phyloP scores from a whole-genome alignment of 2,329 filamentous ascomycete genomes.

The Sporothrix variecibatus region DNA sequence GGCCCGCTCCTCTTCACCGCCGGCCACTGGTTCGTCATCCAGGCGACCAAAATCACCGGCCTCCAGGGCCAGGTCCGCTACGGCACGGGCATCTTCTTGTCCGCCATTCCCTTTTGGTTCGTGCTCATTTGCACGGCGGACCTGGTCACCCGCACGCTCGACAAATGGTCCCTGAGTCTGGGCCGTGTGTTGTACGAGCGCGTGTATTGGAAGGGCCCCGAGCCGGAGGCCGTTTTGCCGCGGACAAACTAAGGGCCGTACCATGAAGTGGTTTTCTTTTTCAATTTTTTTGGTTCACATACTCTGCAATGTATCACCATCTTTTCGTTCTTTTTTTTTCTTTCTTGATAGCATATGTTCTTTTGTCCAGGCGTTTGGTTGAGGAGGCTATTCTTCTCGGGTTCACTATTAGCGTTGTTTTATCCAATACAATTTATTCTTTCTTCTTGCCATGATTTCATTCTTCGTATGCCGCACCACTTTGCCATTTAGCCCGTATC shows the following conservation, averaged over 20 bases:
- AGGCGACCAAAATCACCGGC: conserved; percentile 43
- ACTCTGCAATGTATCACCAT: background rate
- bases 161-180: conserved; percentile 57
- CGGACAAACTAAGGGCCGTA: background rate
- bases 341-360: background rate
- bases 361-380: too few species aligned
- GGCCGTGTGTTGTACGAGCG: conserved; percentile 55
- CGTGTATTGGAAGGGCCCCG: conserved; percentile 34
- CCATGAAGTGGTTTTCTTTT: background rate
- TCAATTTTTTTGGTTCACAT: too few species aligned
- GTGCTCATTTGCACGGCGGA: conserved; percentile 57
- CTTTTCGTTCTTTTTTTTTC: background rate
- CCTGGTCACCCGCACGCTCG: conserved; percentile 58
- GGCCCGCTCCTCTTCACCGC: conserved; percentile 56
- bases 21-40: conserved; percentile 43
- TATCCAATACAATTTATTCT: too few species aligned
- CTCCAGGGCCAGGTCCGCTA: conserved; percentile 47
- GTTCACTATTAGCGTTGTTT: too few species aligned
- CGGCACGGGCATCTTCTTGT: conserved; percentile 50
- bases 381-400: too few species aligned
- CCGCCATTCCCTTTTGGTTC: conserved; percentile 50
- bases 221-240: conserved; percentile 15
- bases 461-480: too few species aligned
- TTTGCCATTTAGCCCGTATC: too few species aligned
- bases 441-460: too few species aligned